Evolutionary conservation across 805 yeast genomes (phyloP).

Genomic region (Starmerella stellata): DNA sequence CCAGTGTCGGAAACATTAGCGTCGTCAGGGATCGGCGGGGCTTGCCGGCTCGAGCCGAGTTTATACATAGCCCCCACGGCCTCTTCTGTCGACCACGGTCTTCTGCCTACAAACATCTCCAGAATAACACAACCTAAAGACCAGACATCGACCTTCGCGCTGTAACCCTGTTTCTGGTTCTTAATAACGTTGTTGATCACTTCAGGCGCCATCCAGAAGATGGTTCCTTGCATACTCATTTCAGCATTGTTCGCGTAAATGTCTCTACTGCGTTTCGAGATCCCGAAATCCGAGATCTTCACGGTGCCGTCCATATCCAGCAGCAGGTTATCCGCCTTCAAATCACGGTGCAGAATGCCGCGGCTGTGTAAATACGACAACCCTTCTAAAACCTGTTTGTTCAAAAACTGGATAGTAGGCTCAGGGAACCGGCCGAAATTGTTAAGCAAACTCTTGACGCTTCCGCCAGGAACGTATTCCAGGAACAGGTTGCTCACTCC

Average conservation of each 20-base stretch:
- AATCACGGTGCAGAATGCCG: slow-evolving; percentile 82
- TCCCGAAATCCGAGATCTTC: slow-evolving; percentile 92
- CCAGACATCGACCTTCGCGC: slow-evolving; percentile 98
- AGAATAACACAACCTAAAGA: slow-evolving; percentile 91
- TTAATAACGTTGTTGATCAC: slow-evolving; percentile 71
- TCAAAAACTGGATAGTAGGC: slow-evolving; percentile 48
- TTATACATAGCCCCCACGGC: slow-evolving; percentile 89
- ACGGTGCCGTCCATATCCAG: slow-evolving; percentile 84
- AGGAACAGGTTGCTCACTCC: slow-evolving; percentile 68
- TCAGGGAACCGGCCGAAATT: slow-evolving; percentile 77
- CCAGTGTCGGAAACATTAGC: slow-evolving; percentile 51
- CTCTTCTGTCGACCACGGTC: slow-evolving; percentile 95
- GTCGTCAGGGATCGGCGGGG: slow-evolving; percentile 95
- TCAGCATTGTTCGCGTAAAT: slow-evolving; percentile 82
- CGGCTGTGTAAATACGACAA: slow-evolving; percentile 69
- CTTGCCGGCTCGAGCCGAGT: slow-evolving; percentile 61
- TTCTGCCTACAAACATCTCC: slow-evolving; percentile 92
- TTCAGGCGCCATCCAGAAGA: slow-evolving; percentile 99
- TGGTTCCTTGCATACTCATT: slow-evolving; percentile 97
- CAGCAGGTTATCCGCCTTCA: slow-evolving; percentile 82
- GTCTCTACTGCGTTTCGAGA: slow-evolving; percentile 68
- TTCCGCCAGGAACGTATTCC: slow-evolving; percentile 96
- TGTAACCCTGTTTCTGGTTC: slow-evolving; percentile 68
- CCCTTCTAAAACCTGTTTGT: slow-evolving; percentile 67
- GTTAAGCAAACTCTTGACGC: slow-evolving; percentile 71